Evolutionary conservation across 768 basidiomycete species (phyloP).

Genomic region (Leucocoprinus sp.): DNA sequence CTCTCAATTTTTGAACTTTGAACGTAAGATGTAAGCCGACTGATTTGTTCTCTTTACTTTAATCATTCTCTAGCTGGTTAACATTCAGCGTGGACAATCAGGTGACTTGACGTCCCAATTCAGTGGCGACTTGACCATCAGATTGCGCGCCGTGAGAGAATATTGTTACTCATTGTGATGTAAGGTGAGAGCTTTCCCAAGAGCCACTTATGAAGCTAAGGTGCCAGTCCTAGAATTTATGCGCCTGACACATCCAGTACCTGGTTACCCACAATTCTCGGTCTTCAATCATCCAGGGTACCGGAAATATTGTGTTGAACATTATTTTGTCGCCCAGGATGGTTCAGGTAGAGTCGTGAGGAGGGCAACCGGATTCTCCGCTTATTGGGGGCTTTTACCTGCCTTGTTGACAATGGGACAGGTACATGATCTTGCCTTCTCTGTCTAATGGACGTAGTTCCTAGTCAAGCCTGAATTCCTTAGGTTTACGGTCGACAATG

Average conservation of each 20-base stretch:
- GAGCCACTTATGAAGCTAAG: not conserved
- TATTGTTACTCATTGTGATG: slow-evolving; percentile 1
- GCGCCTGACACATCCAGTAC: slow-evolving; percentile 22
- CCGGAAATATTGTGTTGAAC: slow-evolving; percentile 55
- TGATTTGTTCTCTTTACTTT: too few relatives aligned
- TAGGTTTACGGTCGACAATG: not conserved
- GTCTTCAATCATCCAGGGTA: slow-evolving; percentile 37
- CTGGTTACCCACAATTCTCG: slow-evolving; percentile 41
- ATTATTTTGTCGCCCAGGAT: slow-evolving; percentile 28
- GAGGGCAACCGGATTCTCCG: slow-evolving; percentile 24
- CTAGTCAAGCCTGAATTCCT: not conserved
- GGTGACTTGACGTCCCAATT: too few relatives aligned
- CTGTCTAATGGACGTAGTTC: not conserved
- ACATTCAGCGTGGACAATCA: too few relatives aligned
- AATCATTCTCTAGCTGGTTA: too few relatives aligned
- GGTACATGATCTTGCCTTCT: not conserved
- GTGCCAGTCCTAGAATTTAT: slow-evolving; percentile 10
- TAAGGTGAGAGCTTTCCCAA: not conserved
- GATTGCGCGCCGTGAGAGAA: too few relatives aligned
- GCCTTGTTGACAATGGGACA: not conserved
- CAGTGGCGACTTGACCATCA: too few relatives aligned
- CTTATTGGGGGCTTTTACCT: slow-evolving; percentile 16
- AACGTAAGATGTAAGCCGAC: too few relatives aligned
- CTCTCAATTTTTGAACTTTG: too few relatives aligned
- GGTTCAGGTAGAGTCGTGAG: slow-evolving; percentile 23